Percentiles rank a stretch among this genome's conserved stretches.
phyloP scores from a whole-genome alignment of 192 early-diverging fungal species.

The Coemansia sp. region DNA sequence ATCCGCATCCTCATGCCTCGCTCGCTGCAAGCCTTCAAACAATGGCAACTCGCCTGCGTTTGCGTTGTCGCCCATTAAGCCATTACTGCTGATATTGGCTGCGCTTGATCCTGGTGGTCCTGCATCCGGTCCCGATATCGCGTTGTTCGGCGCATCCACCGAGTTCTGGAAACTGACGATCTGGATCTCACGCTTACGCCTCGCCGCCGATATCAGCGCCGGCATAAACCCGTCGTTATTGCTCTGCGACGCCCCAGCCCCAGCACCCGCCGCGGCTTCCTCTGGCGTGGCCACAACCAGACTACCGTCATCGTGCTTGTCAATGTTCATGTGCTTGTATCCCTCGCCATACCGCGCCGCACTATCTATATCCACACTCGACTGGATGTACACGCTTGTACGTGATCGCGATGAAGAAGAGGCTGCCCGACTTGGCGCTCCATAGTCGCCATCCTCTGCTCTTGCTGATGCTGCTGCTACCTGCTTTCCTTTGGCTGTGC shows the following conservation, averaged over 20 bases:
- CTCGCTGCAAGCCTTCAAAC: constrained; percentile 20
- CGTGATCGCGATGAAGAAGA: constrained; percentile 16
- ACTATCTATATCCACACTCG: constrained; percentile 30
- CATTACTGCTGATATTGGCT: constrained; percentile 1
- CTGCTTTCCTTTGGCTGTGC: constrained; percentile 3
- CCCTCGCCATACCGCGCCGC: constrained; percentile 50
- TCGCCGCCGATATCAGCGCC: constrained; percentile 40
- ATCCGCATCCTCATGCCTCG: constrained; percentile 10
- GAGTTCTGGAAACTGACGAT: constrained; percentile 42
- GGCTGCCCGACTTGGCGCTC: constrained; percentile 21
- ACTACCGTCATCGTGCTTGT: constrained; percentile 43
- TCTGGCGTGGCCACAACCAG: constrained; percentile 30
- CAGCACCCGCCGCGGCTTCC: background rate
- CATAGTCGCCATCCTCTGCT: constrained; percentile 10
- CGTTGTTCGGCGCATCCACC: constrained; percentile 38
- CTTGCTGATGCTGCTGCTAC: background rate
- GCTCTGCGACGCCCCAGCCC: background rate
- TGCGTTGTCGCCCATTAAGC: background rate
- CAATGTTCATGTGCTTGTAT: constrained; percentile 45
- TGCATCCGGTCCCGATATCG: constrained; percentile 17
- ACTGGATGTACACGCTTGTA: constrained; percentile 41
- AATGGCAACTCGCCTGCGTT: constrained; percentile 10
- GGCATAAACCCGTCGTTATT: constrained; percentile 41
- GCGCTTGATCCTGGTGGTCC: background rate
- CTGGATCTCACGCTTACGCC: constrained; percentile 55